Conservation (phyloP, 768 basidiomycete genomes). For the Russula sp. region DNA sequence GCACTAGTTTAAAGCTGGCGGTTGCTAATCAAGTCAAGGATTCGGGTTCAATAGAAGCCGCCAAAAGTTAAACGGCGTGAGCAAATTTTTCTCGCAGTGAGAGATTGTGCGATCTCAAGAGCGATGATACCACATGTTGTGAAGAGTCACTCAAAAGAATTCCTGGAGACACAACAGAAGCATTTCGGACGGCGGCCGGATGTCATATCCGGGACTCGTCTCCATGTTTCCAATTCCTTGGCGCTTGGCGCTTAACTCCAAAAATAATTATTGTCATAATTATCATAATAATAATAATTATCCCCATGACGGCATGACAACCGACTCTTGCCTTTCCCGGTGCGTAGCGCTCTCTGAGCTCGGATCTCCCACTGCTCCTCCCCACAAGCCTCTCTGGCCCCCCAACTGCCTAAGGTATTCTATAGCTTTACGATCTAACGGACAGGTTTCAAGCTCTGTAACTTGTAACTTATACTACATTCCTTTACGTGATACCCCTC, state of each 20-base stretch:
- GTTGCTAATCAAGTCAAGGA: neutral
- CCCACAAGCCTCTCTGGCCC: neutral
- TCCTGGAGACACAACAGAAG: neutral
- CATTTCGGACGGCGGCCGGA: conserved; percentile 5
- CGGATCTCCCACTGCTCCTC: neutral
- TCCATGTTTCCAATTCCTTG: neutral
- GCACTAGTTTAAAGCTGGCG: conserved; percentile 1
- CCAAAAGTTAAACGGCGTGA: conserved; percentile 2
- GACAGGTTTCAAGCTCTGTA: neutral
- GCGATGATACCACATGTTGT: conserved; percentile 16
- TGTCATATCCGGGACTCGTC: conserved; percentile 4
- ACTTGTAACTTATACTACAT: neutral
- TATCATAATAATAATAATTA: neutral
- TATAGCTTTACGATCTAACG: conserved; percentile 8
- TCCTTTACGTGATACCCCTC: conserved; percentile 15
- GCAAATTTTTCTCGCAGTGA: neutral
- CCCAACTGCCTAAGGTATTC: neutral
- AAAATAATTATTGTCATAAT: neutral
- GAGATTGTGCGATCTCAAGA: conserved; percentile 6
- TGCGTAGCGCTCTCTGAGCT: neutral
- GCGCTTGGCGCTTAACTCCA: neutral
- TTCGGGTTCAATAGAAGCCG: neutral
- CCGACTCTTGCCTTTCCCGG: conserved; percentile 2
- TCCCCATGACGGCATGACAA: conserved; percentile 8
- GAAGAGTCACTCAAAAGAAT: neutral